A percentile compares a stretch with the other conserved stretches of the same genome.
Evolutionary conservation across 192 early-diverging fungal species (phyloP).

Genomic region (Coemansia sp.): DNA sequence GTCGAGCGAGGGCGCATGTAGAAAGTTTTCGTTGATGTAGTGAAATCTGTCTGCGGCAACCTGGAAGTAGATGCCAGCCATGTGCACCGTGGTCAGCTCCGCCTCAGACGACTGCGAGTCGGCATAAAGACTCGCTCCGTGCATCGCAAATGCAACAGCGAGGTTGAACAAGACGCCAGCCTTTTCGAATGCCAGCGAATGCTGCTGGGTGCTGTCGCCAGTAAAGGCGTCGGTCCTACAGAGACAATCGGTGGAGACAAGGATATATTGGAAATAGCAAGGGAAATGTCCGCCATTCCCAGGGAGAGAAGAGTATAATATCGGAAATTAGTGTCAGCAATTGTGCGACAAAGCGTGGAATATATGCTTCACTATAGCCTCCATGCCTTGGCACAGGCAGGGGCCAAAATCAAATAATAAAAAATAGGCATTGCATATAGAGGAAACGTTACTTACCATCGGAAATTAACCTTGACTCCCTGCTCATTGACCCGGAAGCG

Average conservation of each 20-base stretch:
- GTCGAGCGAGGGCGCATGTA: conserved; percentile 93
- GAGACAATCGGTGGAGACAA: neutral
- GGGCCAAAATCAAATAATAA: too few species aligned
- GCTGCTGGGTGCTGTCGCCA: conserved; percentile 73
- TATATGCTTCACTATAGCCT: neutral
- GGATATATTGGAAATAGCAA: too few species aligned
- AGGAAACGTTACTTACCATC: conserved; percentile 66
- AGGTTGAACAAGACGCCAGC: conserved; percentile 95
- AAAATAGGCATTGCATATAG: neutral
- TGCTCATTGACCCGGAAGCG: conserved; percentile 94
- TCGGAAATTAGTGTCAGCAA: conserved; percentile 6
- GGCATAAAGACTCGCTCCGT: conserved; percentile 43
- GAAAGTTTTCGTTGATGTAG: conserved; percentile 97
- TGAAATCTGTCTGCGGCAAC: conserved; percentile 90
- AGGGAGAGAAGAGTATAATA: neutral
- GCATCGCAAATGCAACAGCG: conserved; percentile 70
- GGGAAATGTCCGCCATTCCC: conserved; percentile 1
- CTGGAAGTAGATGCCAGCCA: conserved; percentile 89
- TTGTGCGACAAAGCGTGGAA: neutral
- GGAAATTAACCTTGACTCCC: conserved; percentile 83
- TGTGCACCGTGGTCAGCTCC: conserved; percentile 65
- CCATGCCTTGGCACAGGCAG: too few species aligned
- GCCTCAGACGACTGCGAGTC: conserved; percentile 51
- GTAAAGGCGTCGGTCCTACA: conserved; percentile 83
- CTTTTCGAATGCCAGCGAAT: conserved; percentile 96